Evolutionary conservation across 1,284 basidiomycete species (phyloP), one percentile per base, ranked within the genome.

Genomic region (Ceratobasidium sp.): DNA sequence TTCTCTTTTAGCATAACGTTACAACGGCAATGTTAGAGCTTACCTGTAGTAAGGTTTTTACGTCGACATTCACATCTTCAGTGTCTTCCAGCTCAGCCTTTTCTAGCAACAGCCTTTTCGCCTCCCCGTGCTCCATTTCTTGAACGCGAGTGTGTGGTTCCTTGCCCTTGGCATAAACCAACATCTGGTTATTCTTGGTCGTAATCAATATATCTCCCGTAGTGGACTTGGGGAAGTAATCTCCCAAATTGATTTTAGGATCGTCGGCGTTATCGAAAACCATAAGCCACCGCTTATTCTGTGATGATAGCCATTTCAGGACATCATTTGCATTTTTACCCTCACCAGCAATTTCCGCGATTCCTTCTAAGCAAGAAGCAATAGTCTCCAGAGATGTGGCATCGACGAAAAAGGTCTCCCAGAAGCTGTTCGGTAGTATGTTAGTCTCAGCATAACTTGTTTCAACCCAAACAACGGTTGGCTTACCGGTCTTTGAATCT

Each of bases 261-360:
- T 73, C 72, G 23, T 73, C 72, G 0, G 61, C 72, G 41, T 66
- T 73, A 38, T 73, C 72, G 16, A 64, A 73, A 13, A 73, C 43
- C 4, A 73, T 49, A 9, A 64, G 16, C 72, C 72, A 73, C 1
- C 11, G 54, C 49, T 44, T 44, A 1, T 38, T 35, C n/a, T 32
- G 21, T 30, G 47, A 43, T 5, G 21, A 23, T 14, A 73, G 61
- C 49, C 61, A 73, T 1, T 18, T 26, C 38, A 73, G 14, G 0
- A 62, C 43, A 16, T 55, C 52, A 5, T 73, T 28, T 9, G 35
- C 26, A 1, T 46, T 55, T 13, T 43, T n/a, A 13, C 63, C 49
- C 18, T 47, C 38, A 35, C 32, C 23, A 2, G 32, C 21, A 1
- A 55, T n/a, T 7, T 18, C 16, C 1, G 52, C 47, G 16, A 54